Base-by-base conservation (phyloP, 352 stramenopile genomes). In the Thraustochytrium sp. region DNA sequence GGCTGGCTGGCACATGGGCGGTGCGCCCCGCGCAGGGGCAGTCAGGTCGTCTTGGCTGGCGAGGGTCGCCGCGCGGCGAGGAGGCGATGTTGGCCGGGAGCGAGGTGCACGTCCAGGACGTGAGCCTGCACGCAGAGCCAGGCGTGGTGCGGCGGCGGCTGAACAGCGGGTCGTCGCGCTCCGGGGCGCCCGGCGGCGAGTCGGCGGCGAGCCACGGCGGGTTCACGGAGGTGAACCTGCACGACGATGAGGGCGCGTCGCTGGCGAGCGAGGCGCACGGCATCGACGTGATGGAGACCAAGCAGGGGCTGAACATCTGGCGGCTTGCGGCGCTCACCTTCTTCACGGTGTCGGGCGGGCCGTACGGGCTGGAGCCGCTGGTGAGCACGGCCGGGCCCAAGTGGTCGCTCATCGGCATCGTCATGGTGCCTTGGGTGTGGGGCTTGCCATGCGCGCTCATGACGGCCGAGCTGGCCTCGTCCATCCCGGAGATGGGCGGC, bases 341-440 rank as follows among this genome's bases (percentile, higher is more conserved):
- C 85, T 96, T 95, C 82, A 92, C 92, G 72, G 93, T 97, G 31
- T 92, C 87, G 85, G 94, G 93, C 23, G 96, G 96, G 5, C 94
- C 96, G 4, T 99, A 97, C 88, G 96, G 96, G 8, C 92, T 92
- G 34, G 95, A 98, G 87, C 90, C 93, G n/a, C 92, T 94, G 29
- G 90, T 98, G 1, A 89, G 91, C 18, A 89, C 94, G 0, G 96
- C 89, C 46, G 95, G 92, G 2, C 92, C 94, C 44, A 89, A 95
- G 44, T 46, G 94, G 83, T 90, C 93, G 21, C 87, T 98, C 42
- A 86, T 97, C 8, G 91, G 94, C 26, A 91, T 96, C 75, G 42
- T 94, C 26, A 31, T 97, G 13, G 90, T 97, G 51, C 93, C 93
- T 11, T 88, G 97, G 37, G 86, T 97, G 26, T 97, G 93, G 90